Conservation (phyloP, 1,284 basidiomycete species). For the Schizophyllum commune region DNA sequence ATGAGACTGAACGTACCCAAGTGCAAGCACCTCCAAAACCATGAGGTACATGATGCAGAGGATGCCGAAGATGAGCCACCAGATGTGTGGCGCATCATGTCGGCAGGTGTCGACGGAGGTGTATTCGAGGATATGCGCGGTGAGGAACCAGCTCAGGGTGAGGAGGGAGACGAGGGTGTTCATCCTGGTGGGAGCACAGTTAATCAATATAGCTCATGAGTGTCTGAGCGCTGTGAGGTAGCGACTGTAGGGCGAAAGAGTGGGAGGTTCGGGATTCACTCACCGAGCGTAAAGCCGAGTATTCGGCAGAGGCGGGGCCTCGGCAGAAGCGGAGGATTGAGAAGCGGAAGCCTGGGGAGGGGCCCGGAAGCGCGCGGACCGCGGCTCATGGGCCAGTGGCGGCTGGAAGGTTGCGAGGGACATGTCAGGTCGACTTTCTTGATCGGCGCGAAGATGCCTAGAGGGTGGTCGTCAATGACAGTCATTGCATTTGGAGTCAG, state of each 20-base stretch:
- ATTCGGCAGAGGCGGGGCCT: constrained; percentile 6
- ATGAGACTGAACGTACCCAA: constrained; percentile 28
- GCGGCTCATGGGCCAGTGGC: background rate
- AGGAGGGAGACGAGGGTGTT: constrained; percentile 58
- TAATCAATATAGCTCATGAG: no score
- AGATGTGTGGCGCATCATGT: constrained; percentile 62
- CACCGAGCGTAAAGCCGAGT: constrained; percentile 11
- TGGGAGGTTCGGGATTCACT: background rate
- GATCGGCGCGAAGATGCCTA: constrained; percentile 8
- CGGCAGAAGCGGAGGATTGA: constrained; percentile 2
- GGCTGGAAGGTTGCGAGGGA: background rate
- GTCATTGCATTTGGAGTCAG: background rate
- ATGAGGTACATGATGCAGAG: constrained; percentile 70
- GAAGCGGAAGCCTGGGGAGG: background rate
- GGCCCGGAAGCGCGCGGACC: background rate
- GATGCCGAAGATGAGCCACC: constrained; percentile 76
- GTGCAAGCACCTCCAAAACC: constrained; percentile 60
- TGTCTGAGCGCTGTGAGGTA: no score
- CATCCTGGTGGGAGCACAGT: constrained; percentile 30
- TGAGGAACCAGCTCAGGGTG: constrained; percentile 72
- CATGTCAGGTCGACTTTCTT: background rate
- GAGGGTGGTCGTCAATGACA: constrained; percentile 3
- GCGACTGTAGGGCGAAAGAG: background rate
- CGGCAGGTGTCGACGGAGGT: constrained; percentile 67
- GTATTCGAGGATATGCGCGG: constrained; percentile 69